Conservation (phyloP, 1,139 yeast species). For the Hemisphaericaspora xylanilytica region DNA sequence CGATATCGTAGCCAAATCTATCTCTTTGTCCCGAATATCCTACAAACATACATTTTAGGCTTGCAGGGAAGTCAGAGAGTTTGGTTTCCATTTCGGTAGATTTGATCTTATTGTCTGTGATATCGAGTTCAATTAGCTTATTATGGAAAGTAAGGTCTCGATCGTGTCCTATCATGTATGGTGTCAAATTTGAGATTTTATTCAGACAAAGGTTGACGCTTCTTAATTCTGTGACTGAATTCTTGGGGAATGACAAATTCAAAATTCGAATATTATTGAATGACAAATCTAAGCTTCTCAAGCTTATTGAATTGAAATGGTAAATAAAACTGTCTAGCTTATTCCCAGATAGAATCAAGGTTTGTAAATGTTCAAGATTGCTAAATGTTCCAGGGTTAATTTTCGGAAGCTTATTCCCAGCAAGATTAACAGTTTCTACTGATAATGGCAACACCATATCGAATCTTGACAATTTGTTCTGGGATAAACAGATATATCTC, state of each 20-base stretch:
- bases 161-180: conserved; percentile 17
- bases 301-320: conserved; percentile 8
- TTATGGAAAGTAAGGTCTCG: conserved; percentile 14
- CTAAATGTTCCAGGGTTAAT: conserved; percentile 7
- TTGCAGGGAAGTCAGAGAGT: conserved; percentile 13
- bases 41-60: conserved; percentile 17
- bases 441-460: conserved; percentile 13
- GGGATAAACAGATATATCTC: conserved; percentile 15
- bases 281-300: conserved; percentile 18
- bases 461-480: conserved; percentile 14
- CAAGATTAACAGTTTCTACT: conserved; percentile 12
- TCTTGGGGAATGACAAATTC: conserved; percentile 13
- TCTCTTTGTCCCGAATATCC: conserved; percentile 22
- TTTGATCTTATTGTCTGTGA: conserved; percentile 18
- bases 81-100: conserved; percentile 7
- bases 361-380: conserved; percentile 11
- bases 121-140: conserved; percentile 22
- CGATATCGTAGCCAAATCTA: conserved; percentile 24
- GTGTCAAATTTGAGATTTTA: conserved; percentile 13
- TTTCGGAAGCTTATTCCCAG: conserved; percentile 11
- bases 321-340: conserved; percentile 11
- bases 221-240: conserved; percentile 14
- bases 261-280: conserved; percentile 14
- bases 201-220: conserved; percentile 20
- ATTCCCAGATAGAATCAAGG: conserved; percentile 16